Evolutionary conservation across 768 basidiomycete species (phyloP), one percentile per base, ranked within the genome.

Genomic region (Epithele typhae): DNA sequence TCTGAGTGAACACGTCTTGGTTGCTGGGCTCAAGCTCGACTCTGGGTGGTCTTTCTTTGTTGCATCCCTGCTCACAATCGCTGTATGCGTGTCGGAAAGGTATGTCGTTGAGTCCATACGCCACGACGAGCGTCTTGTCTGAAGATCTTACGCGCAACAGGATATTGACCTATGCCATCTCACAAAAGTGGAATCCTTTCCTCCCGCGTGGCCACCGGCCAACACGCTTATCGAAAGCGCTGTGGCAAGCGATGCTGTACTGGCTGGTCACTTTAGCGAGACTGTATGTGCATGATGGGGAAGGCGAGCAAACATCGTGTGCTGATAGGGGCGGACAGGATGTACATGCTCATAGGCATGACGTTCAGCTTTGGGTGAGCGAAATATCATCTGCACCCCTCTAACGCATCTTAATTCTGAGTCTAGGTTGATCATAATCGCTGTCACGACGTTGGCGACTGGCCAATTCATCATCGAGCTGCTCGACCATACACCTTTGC

Each of bases 271-370:
- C 77, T 0, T 66, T 78, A 40, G 61, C 81, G 22, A 69, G 85
- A 69, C 61, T 88, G 86, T 87, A 59, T 62, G 82, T 62, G 5
- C 21, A 22, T 14, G 6, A n/a, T 12, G 3, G n/a, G 18, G 38
- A 24, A 9, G 38, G 15, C 12, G 25, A 27, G 27, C 12, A 17
- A 25, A 25, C 22, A 25, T 27, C 34, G 32, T 11, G 40, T 25
- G 22, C 11, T 8, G 12, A 18, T 18, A 5, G 11, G n/a, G 10
- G 11, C 23, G 14, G 22, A 22, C 43, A 87, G 84, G 45, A 64
- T 76, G 49, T 87, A 87, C 57, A 87, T 88, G 84, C 72, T 88
- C 14, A 68, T 82, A 42, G 75, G 80, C 21, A 87, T 87, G 83
- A 78, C 84, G 18, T 78, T 82, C 52, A 77, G 85, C 45, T 46